Percentiles rank a stretch among this genome's conserved stretches.
Evolutionary conservation across 352 stramenopile species (phyloP).

Genomic region (Pythium periplocum): DNA sequence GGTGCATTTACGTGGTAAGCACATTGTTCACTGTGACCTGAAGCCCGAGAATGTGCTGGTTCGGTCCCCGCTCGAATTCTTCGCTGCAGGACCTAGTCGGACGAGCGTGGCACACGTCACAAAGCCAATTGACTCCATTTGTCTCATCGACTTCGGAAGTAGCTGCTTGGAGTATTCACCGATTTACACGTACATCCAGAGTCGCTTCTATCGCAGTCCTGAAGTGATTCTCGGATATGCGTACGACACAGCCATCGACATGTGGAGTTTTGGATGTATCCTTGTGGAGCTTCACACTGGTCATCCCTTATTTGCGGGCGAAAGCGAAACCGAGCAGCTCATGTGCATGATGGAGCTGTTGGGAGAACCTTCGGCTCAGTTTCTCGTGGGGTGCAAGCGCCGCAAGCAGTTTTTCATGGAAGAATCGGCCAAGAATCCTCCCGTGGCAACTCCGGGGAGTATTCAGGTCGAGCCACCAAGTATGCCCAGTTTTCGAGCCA

Average conservation of each 20-base stretch:
- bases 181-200: slow-evolving; percentile 97
- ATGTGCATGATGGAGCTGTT: slow-evolving; percentile 85
- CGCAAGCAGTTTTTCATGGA: slow-evolving; percentile 67
- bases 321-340: slow-evolving; percentile 81
- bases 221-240: slow-evolving; percentile 94
- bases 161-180: slow-evolving; percentile 87
- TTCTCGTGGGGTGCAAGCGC: slow-evolving; percentile 51
- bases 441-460: background rate
- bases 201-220: slow-evolving; percentile 96
- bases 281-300: slow-evolving; percentile 79
- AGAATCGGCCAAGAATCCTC: background rate
- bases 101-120: slow-evolving; percentile 73
- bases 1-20: slow-evolving; percentile 59
- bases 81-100: slow-evolving; percentile 38
- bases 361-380: slow-evolving; percentile 32
- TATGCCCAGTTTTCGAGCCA: slow-evolving; percentile 22
- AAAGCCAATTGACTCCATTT: slow-evolving; percentile 24
- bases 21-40: slow-evolving; percentile 97
- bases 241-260: slow-evolving; percentile 78
- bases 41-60: slow-evolving; percentile 97
- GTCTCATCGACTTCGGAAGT: slow-evolving; percentile 98
- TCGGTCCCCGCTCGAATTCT: slow-evolving; percentile 47
- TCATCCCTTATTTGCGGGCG: slow-evolving; percentile 79
- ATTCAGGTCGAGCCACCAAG: background rate
- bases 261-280: slow-evolving; percentile 89